Conservation (phyloP, 73 alveolate species). For the Durusdinium trenchii region DNA sequence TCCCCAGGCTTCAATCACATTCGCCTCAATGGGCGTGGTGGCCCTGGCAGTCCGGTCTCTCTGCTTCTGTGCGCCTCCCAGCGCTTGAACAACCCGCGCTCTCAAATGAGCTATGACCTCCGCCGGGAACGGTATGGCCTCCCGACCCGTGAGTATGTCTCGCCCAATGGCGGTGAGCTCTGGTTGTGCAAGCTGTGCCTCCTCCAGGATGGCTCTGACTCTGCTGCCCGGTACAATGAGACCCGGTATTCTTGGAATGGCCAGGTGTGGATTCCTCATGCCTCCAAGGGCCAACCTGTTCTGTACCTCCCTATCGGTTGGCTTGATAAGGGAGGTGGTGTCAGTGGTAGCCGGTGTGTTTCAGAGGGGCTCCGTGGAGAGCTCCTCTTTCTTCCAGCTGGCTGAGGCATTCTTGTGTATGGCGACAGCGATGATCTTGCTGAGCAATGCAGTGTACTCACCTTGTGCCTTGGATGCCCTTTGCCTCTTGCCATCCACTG, state of each 20-base stretch:
- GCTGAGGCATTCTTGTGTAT: neutral
- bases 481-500: neutral
- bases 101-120: neutral
- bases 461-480: neutral
- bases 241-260: neutral
- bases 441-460: neutral
- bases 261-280: neutral
- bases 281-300: neutral
- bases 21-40: neutral
- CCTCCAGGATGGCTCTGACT: neutral
- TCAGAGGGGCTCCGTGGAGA: neutral
- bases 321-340: neutral
- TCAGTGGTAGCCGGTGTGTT: too few relatives aligned
- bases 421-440: neutral
- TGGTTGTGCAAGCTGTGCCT: neutral
- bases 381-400: neutral
- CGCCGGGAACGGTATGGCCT: neutral
- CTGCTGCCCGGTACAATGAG: neutral
- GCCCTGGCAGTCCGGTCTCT: constrained; percentile 23
- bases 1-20: neutral
- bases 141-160: neutral
- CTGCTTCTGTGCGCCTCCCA: neutral
- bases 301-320: neutral
- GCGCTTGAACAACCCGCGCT: neutral
- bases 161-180: neutral